Evolutionary conservation across 805 yeast genomes (phyloP), one percentile per base, ranked within the genome.

Genomic region (Ogataea trehaloabstinens): DNA sequence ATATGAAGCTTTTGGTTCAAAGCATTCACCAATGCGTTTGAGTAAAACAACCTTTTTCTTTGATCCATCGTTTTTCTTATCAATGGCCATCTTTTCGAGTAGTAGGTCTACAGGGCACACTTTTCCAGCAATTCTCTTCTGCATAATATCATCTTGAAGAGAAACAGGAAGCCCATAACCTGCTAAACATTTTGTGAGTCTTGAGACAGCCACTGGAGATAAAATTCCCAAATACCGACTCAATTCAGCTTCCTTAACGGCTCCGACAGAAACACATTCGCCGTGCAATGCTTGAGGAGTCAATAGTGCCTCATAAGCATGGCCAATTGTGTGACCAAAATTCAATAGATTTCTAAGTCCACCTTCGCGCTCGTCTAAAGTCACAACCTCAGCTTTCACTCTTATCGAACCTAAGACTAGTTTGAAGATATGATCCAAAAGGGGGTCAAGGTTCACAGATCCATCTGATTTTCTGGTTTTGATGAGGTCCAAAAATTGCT

Each of bases 191-290:
- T 88, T 86, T 20, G 86, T 66, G 40, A 93, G 68, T 55, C 99
- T 77, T 2, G 97, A 90, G 18, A 93, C 98, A 2, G 95, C 96
- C 3, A 88, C 91, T 4, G 98, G 93, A 1, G 95, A 78, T 48
- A 93, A 68, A 37, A 87, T 76, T 18, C 97, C 97, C 55, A 86
- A 70, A 62, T 87, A 88, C 56, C 99, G 78, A n/a, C 96, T 75
- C 48, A 93, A 73, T 64, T 93, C 99, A 4, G 98, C 98, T 64
- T 93, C 99, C 55, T 81, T 76, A 24, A 93, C 82, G 76, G 89
- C 85, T 48, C 99, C 99, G 44, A 93, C 76, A n/a, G 98, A 75
- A n/a, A 93, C 99, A 74, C 99, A 93, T 66, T 93, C 99, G 44
- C 99, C 99, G 57, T 93, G 99, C 31, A 93, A 73, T 18, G 95